Evolutionary conservation across 73 alveolate species (phyloP), one percentile per base, ranked within the genome.

Genomic region (Diophrys sp.): DNA sequence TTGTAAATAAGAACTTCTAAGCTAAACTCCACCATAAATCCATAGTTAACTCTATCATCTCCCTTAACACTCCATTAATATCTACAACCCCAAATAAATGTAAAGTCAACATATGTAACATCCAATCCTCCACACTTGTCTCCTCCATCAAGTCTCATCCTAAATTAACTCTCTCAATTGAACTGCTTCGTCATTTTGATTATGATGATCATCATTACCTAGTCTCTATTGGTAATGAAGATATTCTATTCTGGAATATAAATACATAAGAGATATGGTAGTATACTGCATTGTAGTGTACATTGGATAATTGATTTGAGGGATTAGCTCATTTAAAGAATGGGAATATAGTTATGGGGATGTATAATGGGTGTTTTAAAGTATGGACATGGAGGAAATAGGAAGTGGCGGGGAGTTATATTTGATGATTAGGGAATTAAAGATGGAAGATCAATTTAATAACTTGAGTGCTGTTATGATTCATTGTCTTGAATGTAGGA

Each of bases 11-110:
- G 18, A 44, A 44, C 18, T 44, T 44, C 62, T 89, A 92, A 76
- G 91, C 83, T 82, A 85, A 82, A 29, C 80, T 88, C 62, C 18
- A 44, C 18, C 62, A 44, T 18, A 44, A 44, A 44, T 44, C 62
- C 5, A 44, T 44, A 44, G 62, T 44, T 11, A 44, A 44, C 18
- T 44, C 62, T 18, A 44, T 44, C 18, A 18, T 44, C 5, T 44
- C 62, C 62, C 62, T 44, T 44, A 11, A 5, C 18, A 5, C n/a
- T 11, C 5, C 5, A 5, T 11, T 11, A 44, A 5, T 44, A 44
- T 5, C 62, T 44, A 44, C 62, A 44, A 18, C 62, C 62, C 5
- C 62, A 44, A 44, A 44, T 44, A 18, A 44, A 44, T 5, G 62
- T 44, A 44, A 44, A 44, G 62, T 44, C 5, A 44, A 44, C 62